Conservation (phyloP, 345 rosid genomes). For the Schrenkiella parvula region DNA sequence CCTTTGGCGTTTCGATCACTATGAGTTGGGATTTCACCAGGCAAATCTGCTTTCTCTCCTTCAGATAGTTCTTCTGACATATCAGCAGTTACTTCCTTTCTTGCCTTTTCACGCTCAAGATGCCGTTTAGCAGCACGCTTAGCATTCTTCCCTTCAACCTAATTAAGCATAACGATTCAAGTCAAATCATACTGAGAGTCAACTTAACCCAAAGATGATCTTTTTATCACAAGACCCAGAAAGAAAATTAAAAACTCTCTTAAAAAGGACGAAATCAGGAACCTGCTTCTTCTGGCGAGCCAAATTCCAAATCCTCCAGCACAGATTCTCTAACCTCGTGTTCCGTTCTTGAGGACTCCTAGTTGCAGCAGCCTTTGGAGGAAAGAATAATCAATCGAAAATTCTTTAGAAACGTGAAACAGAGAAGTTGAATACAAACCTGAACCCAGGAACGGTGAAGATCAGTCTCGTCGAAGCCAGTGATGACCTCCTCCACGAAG, state of each 20-base stretch:
- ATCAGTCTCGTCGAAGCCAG: constrained; percentile 85
- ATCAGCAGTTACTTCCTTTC: constrained; percentile 70
- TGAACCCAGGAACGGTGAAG: constrained; percentile 85
- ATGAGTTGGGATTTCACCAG: constrained; percentile 45
- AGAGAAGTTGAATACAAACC: constrained; percentile 22
- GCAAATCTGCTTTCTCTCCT: constrained; percentile 65
- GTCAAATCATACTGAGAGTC: background rate
- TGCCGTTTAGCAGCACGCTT: constrained; percentile 51
- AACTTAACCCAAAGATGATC: background rate
- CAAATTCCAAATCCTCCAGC: constrained; percentile 91
- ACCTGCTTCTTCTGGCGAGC: constrained; percentile 91
- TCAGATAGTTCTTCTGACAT: constrained; percentile 77
- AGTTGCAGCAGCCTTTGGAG: constrained; percentile 64
- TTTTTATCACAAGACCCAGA: background rate
- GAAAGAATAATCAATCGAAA: background rate
- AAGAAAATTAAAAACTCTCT: no score
- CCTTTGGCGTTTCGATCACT: constrained; percentile 42
- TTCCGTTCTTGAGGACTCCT: constrained; percentile 81
- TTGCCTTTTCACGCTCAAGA: constrained; percentile 64
- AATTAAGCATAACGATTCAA: background rate
- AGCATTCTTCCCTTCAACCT: constrained; percentile 77
- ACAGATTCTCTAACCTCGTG: constrained; percentile 79
- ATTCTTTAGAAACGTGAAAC: background rate
- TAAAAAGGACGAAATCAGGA: background rate
- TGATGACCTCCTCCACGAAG: constrained; percentile 74